A percentile compares a stretch with the other conserved stretches of the same genome.
Evolutionary conservation across 768 basidiomycete species (phyloP).

Genomic region (Termitomyces sp.): DNA sequence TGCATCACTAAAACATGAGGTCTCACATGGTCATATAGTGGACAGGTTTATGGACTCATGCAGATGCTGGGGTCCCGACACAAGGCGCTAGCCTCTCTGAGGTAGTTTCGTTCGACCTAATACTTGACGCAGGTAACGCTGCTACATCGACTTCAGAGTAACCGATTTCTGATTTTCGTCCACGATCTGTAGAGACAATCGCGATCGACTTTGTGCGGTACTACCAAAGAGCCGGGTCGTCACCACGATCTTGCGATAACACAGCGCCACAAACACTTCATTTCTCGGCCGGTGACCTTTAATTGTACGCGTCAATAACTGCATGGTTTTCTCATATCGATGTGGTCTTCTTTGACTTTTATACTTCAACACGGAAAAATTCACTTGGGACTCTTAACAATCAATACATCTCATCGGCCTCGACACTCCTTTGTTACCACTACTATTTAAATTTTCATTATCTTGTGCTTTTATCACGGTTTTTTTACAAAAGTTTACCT

Average conservation of each 20-base stretch:
- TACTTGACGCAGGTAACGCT: background rate
- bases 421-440: background rate
- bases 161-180: background rate
- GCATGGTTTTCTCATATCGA: background rate
- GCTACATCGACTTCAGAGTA: background rate
- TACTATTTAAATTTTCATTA: background rate
- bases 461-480: background rate
- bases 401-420: background rate
- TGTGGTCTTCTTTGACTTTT: background rate
- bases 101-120: background rate
- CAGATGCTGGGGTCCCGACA: background rate
- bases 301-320: background rate
- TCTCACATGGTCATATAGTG: constrained; percentile 3
- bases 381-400: background rate
- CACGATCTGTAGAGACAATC: background rate
- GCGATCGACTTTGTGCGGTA: constrained; percentile 15
- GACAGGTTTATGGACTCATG: constrained; percentile 6
- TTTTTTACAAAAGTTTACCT: background rate
- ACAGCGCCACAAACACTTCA: background rate
- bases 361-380: background rate
- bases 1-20: background rate
- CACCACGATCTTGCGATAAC: background rate
- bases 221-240: constrained; percentile 6
- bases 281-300: background rate
- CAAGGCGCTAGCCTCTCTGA: background rate